These are phyloP conservation scores for Carpinus fangiana DNA, from an alignment of 306 rosid genomes.

Conservation along the genomic window DNA sequence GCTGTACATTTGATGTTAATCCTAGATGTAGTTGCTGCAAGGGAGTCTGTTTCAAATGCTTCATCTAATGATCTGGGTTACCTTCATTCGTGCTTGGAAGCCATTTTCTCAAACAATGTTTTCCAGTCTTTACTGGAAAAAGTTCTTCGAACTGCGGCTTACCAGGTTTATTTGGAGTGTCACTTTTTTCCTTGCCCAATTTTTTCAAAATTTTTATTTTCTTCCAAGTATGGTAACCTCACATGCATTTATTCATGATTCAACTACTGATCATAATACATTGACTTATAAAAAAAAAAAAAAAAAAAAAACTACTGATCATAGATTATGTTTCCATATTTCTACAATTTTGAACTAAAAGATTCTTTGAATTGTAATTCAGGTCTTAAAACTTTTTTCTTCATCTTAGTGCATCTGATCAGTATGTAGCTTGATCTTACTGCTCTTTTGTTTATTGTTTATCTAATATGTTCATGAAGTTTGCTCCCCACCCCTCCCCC, in stretches of 20 bases:
- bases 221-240: not conserved
- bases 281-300: too few relatives aligned
- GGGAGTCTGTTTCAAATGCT: slow-evolving; percentile 60
- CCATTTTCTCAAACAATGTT: slow-evolving; percentile 73
- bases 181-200: not conserved
- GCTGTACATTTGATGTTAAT: slow-evolving; percentile 82
- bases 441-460: too few relatives aligned
- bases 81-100: slow-evolving; percentile 72
- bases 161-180: slow-evolving; percentile 60
- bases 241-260: not conserved
- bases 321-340: not conserved
- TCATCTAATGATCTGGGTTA: slow-evolving; percentile 64
- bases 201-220: slow-evolving; percentile 3
- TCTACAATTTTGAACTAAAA: not conserved
- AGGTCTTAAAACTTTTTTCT: not conserved
- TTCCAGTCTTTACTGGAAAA: slow-evolving; percentile 80
- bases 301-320: not conserved
- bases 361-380: not conserved
- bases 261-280: not conserved
- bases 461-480: too few relatives aligned
- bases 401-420: not conserved
- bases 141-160: slow-evolving; percentile 83
- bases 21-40: slow-evolving; percentile 58
- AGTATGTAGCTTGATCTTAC: not conserved
- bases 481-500: too few relatives aligned